Conservation (phyloP, 305 asterid genomes). For the Andrographis paniculata region DNA sequence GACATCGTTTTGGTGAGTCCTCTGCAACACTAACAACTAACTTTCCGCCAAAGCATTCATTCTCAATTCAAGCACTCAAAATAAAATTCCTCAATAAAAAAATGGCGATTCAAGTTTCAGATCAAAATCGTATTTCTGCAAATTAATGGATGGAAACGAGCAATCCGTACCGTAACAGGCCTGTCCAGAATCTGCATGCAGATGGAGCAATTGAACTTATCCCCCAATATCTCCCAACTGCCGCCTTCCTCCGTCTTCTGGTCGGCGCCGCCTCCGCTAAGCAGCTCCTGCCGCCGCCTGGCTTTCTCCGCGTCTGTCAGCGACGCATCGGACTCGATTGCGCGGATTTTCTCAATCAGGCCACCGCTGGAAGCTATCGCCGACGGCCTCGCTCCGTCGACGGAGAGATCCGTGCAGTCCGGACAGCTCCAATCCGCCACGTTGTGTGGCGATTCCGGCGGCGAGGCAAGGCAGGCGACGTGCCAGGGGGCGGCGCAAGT, state of each 20-base stretch:
- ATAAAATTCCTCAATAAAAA: no score
- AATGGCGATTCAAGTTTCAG: no score
- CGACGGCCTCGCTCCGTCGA: conserved; percentile 16
- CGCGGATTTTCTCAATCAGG: conserved; percentile 54
- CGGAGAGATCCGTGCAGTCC: conserved; percentile 43
- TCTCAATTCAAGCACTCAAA: no score
- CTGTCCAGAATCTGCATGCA: conserved; percentile 90
- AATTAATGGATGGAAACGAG: conserved; percentile 5
- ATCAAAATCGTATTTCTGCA: no score
- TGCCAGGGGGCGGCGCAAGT: conserved; percentile 89
- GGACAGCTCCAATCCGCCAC: conserved; percentile 70
- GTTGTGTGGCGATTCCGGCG: conserved; percentile 42
- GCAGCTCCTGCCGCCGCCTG: conserved; percentile 61
- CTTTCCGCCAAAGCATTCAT: no score
- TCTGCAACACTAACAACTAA: no score
- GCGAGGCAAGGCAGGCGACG: conserved; percentile 46
- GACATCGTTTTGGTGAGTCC: no score
- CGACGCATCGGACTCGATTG: conserved; percentile 59
- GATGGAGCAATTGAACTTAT: conserved; percentile 67
- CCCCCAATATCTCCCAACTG: conserved; percentile 48
- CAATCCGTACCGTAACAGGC: conserved; percentile 64
- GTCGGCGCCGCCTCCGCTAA: conserved; percentile 39
- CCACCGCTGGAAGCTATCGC: conserved; percentile 32
- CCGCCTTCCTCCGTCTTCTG: conserved; percentile 13
- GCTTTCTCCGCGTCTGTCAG: conserved; percentile 75